Evolutionary conservation across 2,329 filamentous ascomycete species (phyloP), one percentile per base, ranked within the genome.

Genomic region (Bipolaris oryzae): DNA sequence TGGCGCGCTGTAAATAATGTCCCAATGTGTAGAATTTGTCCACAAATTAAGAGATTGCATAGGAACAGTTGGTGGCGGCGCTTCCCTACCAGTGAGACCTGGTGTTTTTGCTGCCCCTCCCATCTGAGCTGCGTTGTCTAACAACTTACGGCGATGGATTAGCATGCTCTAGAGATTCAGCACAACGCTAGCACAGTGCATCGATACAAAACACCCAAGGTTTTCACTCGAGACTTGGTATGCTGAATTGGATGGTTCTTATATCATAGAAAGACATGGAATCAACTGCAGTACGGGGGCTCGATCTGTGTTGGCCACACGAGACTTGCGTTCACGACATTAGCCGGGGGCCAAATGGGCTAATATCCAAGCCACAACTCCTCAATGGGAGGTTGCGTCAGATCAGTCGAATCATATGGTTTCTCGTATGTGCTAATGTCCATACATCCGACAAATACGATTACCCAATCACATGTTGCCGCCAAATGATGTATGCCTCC

Each of bases 401-500:
- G 21, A 25, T 28, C 11, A 5, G 25, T 25, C n/a, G 15, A 25
- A 11, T 43, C 15, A 25, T 5, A 7, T 28, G 20, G 11, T 10
- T 7, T 20, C 25, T 47, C 34, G 42, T 47, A 47, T 47, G 5
- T 47, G 34, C 4, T 23, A 25, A 51, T 7, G 11, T 25, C 34
- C 42, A 16, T 52, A 25, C 21, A 53, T 21, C 33, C 34, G 31
- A 43, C 35, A 18, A 1, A 35, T 38, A 5, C 6, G 13, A 9
- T 9, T 31, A 25, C 16, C 50, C 41, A 53, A 53, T 53, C 42
- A 47, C 33, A 25, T 25, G 34, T 16, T 23, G 18, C 13, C 50
- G 46, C 13, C 23, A 47, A 28, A 47, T 28, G 18, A 33, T 53
- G 50, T 53, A 53, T 53, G 50, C 42, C 50, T 53, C 50, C 50